Percentiles rank a stretch among this genome's conserved stretches.
phyloP scores from a whole-genome alignment of 306 rosid genomes.

The Fragaria iinumae region DNA sequence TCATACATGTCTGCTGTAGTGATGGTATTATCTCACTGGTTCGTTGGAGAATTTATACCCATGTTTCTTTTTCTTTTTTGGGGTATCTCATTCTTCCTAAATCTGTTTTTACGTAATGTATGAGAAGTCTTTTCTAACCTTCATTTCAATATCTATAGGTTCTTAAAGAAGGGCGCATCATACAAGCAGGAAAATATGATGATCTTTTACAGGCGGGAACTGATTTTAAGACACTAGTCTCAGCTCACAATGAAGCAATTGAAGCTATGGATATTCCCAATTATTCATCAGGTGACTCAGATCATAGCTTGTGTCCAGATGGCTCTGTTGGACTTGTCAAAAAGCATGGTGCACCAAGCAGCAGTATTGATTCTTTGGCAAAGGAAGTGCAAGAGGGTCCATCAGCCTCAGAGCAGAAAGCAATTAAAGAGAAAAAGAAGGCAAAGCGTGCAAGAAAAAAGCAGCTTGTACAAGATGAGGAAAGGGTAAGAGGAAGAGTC shows the following conservation, averaged over 20 bases:
- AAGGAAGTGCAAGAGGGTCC: conserved; percentile 88
- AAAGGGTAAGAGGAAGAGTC: conserved; percentile 97
- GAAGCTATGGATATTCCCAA: conserved; percentile 95
- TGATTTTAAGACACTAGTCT: conserved; percentile 83
- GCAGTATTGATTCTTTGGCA: conserved; percentile 59
- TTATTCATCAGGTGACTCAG: conserved; percentile 91
- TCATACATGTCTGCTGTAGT: neutral
- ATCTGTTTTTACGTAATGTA: conserved; percentile 14
- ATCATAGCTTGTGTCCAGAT: conserved; percentile 56
- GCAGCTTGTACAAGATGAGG: conserved; percentile 99
- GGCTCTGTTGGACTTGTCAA: conserved; percentile 46
- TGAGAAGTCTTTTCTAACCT: conserved; percentile 18
- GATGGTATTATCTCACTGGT: neutral
- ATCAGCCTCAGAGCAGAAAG: conserved; percentile 65
- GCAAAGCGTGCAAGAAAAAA: conserved; percentile 78
- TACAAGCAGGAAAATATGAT: conserved; percentile 94
- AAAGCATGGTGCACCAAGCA: conserved; percentile 43
- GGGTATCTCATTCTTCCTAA: neutral
- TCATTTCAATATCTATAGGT: conserved; percentile 54
- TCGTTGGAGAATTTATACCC: neutral
- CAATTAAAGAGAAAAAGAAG: conserved; percentile 87
- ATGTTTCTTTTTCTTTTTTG: neutral
- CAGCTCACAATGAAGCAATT: conserved; percentile 98
- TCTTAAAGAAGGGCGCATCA: conserved; percentile 82
- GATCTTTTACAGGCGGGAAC: conserved; percentile 97